Base-by-base conservation (phyloP, 202 grass and related monocot genomes). In the Eragrostis tef region DNA sequence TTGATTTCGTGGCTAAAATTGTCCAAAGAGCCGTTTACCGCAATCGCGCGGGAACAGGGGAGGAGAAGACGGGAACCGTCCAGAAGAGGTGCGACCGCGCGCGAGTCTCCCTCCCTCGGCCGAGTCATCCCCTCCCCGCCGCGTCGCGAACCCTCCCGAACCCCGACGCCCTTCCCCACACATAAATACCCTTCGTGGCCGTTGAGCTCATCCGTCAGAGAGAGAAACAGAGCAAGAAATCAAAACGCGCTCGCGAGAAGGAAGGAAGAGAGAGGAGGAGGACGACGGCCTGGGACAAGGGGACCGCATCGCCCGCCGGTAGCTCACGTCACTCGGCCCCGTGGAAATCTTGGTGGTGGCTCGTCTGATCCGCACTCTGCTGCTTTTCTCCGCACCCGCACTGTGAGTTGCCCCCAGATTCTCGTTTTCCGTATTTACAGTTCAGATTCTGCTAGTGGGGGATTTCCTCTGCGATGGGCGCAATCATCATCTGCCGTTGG, bases 241-340 rank as follows among this genome's bases (percentile, higher is more conserved):
- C 17, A 4, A 4, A 11, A 70, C 45, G 54, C 22, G 87, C 81
- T 42, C 81, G 56, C 51, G 43, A 64, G 15, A 68, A 58, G 39
- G 12, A 16, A 79, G 26, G n/a, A n/a, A 50, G 43, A 63, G 53
- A 68, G 36, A n/a, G 7, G 50, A 36, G 67, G 64, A 83, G 5
- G 66, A 78, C 46, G 52, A 78, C 73, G 49, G 61, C 62, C 44
- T 26, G 73, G 79, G 54, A 17, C 50, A 19, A n/a, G 79, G 17
- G 73, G 79, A 77, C 31, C 67, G 67, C 80, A 74, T 88, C 74
- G 67, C 86, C 17, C 68, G 59, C 67, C 60, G 80, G 74, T 34
- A 84, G 61, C 81, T 88, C 17, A 49, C 53, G 24, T 48, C 79
- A 69, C 24, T 70, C 45, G 70, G 57, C 49, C 74, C 81, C 75